These are phyloP conservation scores for Ormosia semicastrata DNA, from an alignment of 306 rosid species.

Conservation along the genomic window DNA sequence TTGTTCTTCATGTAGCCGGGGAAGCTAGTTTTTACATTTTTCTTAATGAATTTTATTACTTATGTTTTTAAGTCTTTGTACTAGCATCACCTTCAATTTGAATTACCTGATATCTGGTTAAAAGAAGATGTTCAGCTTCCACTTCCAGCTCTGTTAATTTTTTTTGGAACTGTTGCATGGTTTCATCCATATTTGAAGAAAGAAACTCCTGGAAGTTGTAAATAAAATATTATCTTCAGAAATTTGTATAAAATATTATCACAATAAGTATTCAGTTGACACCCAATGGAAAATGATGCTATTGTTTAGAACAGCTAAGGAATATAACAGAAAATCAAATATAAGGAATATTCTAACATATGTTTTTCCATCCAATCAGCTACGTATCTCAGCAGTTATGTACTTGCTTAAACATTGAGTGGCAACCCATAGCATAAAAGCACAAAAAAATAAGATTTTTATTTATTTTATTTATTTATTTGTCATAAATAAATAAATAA, in stretches of 20 bases:
- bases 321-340: not conserved
- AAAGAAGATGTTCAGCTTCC: slow-evolving; percentile 77
- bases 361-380: too few species aligned
- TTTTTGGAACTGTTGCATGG: slow-evolving; percentile 47
- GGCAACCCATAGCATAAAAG: too few species aligned
- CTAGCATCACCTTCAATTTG: not conserved
- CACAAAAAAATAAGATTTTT: too few species aligned
- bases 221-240: slow-evolving; percentile 9
- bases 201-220: slow-evolving; percentile 1
- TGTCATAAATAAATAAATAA: too few species aligned
- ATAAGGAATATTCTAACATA: not conserved
- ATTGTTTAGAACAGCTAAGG: not conserved
- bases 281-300: not conserved
- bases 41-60: not conserved
- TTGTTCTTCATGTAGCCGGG: not conserved
- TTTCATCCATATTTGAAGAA: slow-evolving; percentile 51
- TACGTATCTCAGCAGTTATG: too few species aligned
- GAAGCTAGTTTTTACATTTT: not conserved
- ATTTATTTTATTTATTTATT: too few species aligned
- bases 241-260: not conserved
- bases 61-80: not conserved
- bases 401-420: too few species aligned
- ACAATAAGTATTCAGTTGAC: not conserved
- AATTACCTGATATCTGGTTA: slow-evolving; percentile 71
- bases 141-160: slow-evolving; percentile 61